Base-by-base conservation (phyloP, 192 early-diverging fungal species). In the Diversispora epigaea region DNA sequence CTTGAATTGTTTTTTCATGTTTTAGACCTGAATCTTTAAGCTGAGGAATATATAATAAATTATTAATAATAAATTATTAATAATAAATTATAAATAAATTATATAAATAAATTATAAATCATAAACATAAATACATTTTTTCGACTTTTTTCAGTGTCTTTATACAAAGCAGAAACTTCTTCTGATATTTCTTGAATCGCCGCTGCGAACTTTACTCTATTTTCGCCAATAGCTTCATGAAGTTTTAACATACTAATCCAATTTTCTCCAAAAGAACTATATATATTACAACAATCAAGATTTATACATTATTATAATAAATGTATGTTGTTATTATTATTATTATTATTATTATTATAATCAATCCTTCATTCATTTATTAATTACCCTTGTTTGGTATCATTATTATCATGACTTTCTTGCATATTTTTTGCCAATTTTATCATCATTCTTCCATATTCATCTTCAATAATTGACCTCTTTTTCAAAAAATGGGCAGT, bases 401-500 rank as follows among this genome's bases (percentile, higher is more conserved):
- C 79, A 40, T 81, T 77, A 76, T 80, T 81, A 49, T 89, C 84
- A 80, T 84, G 86, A 17, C 82, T 71, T 76, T 89, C 89, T 40
- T 84, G 81, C 68, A 87, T 84, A 57, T 76, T 78, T 39, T 89
- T 90, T 8, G 90, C 86, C 0, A 96, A 82, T 74, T 95, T 95
- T 45, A 89, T 82, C 84, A 98, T 85, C 52, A 85, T 83, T 52
- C 89, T 84, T 22, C 90, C 92, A 79, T 99, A 97, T 49, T 96
- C 93, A 64, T 94, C 95, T 77, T 99, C 97, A 46, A 97, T 91
- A 5, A 83, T 77, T 2, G 97, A 93, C n/a, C 97, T 88, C 71
- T 90, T 94, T 73, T 92, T 93, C 17, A 99, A 82, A 73, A 98
- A 97, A 0, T 78, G 63, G 4, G 89, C 83, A 12, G 90, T 83